Evolutionary conservation across 352 stramenopile species (phyloP), one percentile per base, ranked within the genome.

Genomic region (Aphanomyces invadans): DNA sequence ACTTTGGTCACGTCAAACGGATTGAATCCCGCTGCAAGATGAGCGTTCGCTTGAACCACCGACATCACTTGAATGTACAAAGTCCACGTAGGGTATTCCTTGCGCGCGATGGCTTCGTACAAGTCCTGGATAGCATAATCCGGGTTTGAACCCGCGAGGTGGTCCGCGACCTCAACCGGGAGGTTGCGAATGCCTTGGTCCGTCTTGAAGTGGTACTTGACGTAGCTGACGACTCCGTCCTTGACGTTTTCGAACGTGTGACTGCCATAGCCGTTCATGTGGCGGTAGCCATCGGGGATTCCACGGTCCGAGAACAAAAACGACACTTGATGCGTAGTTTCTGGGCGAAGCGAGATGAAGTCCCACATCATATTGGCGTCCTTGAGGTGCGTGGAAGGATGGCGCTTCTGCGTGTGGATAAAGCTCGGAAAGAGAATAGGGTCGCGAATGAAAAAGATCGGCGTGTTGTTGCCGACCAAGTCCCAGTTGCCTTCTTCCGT

Each of bases 151-250:
- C 77, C 79, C 3, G 76, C 77, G 45, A 97, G 73, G 19, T 67
- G 68, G 7, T 75, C 75, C 0, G 90, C 90, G 54, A 95, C 78
- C n/a, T 87, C 83, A 42, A 88, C 82, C 0, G 80, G 75, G 25
- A 97, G 73, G 71, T 96, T 96, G 60, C 86, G 84, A 68, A 95
- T 91, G 15, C 90, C 91, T 49, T 92, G 85, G 72, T 97, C 85
- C 19, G 90, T 90, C 70, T 97, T 96, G 70, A 93, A 95, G 72
- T 97, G 91, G 70, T 96, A 97, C 77, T 97, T 97, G 68, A 97
- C 86, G 67, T 89, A 97, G 38, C 87, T 75, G 17, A 69, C 73
- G 46, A 90, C 78, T 28, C 81, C 84, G 45, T 82, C 65, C 7
- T 96, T 96, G n/a, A 94, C 80, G 70, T 88, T 91, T 63, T 87